A percentile compares a stretch with the other conserved stretches of the same genome.
These are phyloP conservation scores for Tephrocybe sp. DNA, from an alignment of 768 basidiomycete genomes.

Conservation along the genomic window DNA sequence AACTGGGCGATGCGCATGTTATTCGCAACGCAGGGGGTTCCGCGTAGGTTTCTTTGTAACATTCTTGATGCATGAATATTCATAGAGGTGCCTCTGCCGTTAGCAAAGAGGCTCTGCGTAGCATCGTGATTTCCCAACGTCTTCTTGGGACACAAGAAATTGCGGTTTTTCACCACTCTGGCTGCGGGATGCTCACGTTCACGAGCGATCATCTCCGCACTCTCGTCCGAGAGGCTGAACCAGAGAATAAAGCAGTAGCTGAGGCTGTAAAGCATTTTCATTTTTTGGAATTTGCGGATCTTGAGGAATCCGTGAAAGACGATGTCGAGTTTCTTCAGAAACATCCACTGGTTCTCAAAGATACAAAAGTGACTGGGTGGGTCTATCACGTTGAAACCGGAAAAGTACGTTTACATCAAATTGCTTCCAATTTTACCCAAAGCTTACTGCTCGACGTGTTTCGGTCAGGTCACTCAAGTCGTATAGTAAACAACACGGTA, in stretches of 20 bases:
- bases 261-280: constrained; percentile 42
- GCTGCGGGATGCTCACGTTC: constrained; percentile 74
- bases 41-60: constrained; percentile 52
- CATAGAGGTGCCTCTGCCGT: background rate
- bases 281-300: constrained; percentile 51
- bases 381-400: constrained; percentile 64
- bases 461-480: constrained; percentile 9
- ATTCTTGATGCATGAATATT: background rate
- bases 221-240: constrained; percentile 47
- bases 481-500: constrained; percentile 1
- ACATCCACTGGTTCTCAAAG: constrained; percentile 54
- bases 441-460: background rate
- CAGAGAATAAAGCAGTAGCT: constrained; percentile 30
- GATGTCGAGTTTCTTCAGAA: constrained; percentile 61
- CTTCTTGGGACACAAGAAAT: constrained; percentile 71
- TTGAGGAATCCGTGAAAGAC: constrained; percentile 54
- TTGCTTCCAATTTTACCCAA: background rate
- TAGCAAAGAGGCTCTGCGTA: constrained; percentile 65
- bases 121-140: constrained; percentile 71
- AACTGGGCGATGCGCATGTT: constrained; percentile 69
- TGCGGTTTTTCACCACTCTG: constrained; percentile 69
- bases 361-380: constrained; percentile 63
- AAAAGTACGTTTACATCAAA: constrained; percentile 39
- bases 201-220: constrained; percentile 46
- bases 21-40: constrained; percentile 74